A percentile compares a stretch with the other conserved stretches of the same genome.
phyloP scores from a whole-genome alignment of 2,329 filamentous ascomycete genomes.

The Aaosphaeria arxii region DNA sequence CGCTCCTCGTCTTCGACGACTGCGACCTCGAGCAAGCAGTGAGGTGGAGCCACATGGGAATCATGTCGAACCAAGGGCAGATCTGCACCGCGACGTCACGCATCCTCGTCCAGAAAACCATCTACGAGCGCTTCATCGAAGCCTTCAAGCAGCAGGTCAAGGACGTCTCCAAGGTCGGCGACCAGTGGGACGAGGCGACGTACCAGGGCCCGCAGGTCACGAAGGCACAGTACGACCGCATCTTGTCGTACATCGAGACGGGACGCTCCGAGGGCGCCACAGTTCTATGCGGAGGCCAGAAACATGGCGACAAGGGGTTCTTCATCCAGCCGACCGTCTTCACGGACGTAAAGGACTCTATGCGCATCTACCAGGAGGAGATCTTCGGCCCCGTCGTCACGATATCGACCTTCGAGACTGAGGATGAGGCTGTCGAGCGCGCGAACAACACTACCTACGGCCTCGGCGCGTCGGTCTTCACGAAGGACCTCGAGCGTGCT shows the following conservation, averaged over 20 bases:
- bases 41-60: slow-evolving; percentile 60
- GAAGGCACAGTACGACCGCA: slow-evolving; percentile 43
- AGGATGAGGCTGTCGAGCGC: slow-evolving; percentile 45
- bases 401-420: slow-evolving; percentile 57
- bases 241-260: slow-evolving; percentile 42
- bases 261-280: slow-evolving; percentile 49
- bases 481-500: slow-evolving; percentile 44
- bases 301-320: slow-evolving; percentile 43
- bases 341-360: slow-evolving; percentile 52
- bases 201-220: slow-evolving; percentile 47
- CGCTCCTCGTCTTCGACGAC: slow-evolving; percentile 57
- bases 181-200: slow-evolving; percentile 41
- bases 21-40: slow-evolving; percentile 60
- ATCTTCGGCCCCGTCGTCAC: slow-evolving; percentile 62
- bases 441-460: slow-evolving; percentile 46
- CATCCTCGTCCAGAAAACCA: slow-evolving; percentile 38
- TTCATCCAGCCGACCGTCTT: slow-evolving; percentile 58
- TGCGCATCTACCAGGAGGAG: slow-evolving; percentile 55
- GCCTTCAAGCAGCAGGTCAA: slow-evolving; percentile 1
- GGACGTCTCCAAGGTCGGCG: slow-evolving; percentile 17
- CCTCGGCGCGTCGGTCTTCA: slow-evolving; percentile 53
- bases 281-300: slow-evolving; percentile 47
- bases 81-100: slow-evolving; percentile 35
- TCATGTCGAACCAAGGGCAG: slow-evolving; percentile 55
- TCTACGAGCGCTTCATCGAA: slow-evolving; percentile 32